Conservation (phyloP, 179 eudicot species). For the Corrigiola litoralis region DNA sequence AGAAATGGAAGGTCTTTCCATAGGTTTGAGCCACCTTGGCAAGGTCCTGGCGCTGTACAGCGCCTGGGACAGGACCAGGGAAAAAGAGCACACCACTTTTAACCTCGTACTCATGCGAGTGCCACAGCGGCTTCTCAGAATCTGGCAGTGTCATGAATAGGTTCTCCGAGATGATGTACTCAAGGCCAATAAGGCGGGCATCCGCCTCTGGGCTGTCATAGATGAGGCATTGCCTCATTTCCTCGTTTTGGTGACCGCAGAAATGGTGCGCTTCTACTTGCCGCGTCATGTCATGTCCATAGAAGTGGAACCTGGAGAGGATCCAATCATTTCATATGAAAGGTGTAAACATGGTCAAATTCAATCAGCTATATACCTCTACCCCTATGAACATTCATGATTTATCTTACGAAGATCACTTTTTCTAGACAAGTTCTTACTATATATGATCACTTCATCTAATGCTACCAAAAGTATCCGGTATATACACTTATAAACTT, state of each 20-base stretch:
- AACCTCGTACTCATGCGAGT: constrained; percentile 87
- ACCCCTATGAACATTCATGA: too few relatives aligned
- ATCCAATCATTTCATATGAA: neutral
- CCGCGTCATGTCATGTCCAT: constrained; percentile 80
- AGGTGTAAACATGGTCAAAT: neutral
- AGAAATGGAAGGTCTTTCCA: constrained; percentile 75
- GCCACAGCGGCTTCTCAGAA: constrained; percentile 78
- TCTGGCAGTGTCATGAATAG: constrained; percentile 71
- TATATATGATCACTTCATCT: too few relatives aligned
- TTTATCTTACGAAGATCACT: too few relatives aligned
- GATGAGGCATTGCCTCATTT: constrained; percentile 81
- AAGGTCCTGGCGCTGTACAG: constrained; percentile 58
- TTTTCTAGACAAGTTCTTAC: too few relatives aligned
- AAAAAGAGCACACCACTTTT: constrained; percentile 76
- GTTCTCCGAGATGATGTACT: constrained; percentile 72
- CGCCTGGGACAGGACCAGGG: constrained; percentile 63
- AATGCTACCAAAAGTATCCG: too few relatives aligned
- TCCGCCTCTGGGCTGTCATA: constrained; percentile 67
- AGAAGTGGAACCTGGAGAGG: constrained; percentile 61
- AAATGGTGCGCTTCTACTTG: constrained; percentile 97
- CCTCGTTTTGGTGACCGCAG: constrained; percentile 88
- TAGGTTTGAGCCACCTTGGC: constrained; percentile 73
- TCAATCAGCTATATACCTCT: too few relatives aligned
- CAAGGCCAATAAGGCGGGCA: constrained; percentile 76
- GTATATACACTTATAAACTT: too few relatives aligned